Evolutionary conservation across 352 stramenopile genomes (phyloP), one percentile per base, ranked within the genome.

Genomic region (Phytophthora citrophthora): DNA sequence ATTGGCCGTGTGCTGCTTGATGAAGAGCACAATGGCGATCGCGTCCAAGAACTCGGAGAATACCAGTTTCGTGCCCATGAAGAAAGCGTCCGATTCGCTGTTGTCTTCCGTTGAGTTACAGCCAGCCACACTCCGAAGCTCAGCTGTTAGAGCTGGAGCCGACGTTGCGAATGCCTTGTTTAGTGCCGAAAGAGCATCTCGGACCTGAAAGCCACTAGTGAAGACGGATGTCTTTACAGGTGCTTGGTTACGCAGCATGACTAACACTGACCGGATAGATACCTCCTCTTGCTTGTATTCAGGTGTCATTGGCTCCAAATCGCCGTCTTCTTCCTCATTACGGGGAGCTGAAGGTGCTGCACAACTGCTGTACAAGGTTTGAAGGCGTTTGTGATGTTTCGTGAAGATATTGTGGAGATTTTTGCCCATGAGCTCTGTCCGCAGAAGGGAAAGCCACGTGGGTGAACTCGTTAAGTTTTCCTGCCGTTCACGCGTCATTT

Each of bases 41-140:
- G 76, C 71, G 40, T 90, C 81, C 15, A 84, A 34, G 61, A 88
- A 89, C 47, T 90, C 77, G 13, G 79, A 83, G 59, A 81, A 90
- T 1, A 86, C 64, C 7, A 90, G 52, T 38, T 56, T 54, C n/a
- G 65, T 71, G 40, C 80, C 68, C 10, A 81, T 59, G 40, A 88
- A 77, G 61, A 88, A 92, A 13, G 72, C 72, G 51, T 88, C 81
- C 11, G 81, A 31, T n/a, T 69, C 34, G 3, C 6, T 41, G 23
- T 66, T 49, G 7, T 38, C 29, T 34, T 13, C 29, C 8, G 29
- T 34, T 34, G 29, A 34, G 29, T 34, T 34, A 34, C 29, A 34
- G 2, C 29, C 29, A 34, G 9, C 24, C 9, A 66, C 46, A 38
- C 29, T 68, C 13, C 46, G 43, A 3, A 67, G 32, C 5, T 61